Evolutionary conservation across 2,329 filamentous ascomycete species (phyloP).

Genomic region (Fusarium sp.): DNA sequence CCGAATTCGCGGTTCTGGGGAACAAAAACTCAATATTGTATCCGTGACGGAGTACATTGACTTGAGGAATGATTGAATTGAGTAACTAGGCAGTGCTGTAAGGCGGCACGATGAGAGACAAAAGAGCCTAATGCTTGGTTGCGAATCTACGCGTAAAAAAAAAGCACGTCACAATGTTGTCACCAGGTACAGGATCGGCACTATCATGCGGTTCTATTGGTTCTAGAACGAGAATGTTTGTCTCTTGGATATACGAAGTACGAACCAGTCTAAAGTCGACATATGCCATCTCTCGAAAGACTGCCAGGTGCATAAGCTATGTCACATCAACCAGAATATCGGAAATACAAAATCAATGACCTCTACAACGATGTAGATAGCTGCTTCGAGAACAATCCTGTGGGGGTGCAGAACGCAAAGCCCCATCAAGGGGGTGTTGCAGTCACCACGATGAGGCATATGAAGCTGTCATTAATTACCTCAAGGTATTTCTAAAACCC

Average conservation of each 20-base stretch:
- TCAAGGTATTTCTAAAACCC: no score
- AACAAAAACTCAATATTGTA: constrained; percentile 11
- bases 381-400: background rate
- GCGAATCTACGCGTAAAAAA: background rate
- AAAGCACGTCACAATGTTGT: constrained; percentile 7
- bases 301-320: background rate
- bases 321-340: background rate
- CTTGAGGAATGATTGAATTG: constrained; percentile 3
- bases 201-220: constrained; percentile 3
- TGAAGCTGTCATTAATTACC: constrained; percentile 14
- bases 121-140: background rate
- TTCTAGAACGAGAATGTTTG: background rate
- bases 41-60: background rate
- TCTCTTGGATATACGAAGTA: no score
- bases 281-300: background rate
- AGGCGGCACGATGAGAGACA: background rate
- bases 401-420: constrained; percentile 10
- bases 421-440: background rate
- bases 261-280: no score
- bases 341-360: background rate
- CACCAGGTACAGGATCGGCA: constrained; percentile 10
- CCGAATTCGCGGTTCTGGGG: constrained; percentile 14
- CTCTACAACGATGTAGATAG: background rate
- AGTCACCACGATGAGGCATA: background rate
- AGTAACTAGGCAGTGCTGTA: background rate